Conservation (phyloP, 345 rosid genomes). For the Anacardium occidentale region DNA sequence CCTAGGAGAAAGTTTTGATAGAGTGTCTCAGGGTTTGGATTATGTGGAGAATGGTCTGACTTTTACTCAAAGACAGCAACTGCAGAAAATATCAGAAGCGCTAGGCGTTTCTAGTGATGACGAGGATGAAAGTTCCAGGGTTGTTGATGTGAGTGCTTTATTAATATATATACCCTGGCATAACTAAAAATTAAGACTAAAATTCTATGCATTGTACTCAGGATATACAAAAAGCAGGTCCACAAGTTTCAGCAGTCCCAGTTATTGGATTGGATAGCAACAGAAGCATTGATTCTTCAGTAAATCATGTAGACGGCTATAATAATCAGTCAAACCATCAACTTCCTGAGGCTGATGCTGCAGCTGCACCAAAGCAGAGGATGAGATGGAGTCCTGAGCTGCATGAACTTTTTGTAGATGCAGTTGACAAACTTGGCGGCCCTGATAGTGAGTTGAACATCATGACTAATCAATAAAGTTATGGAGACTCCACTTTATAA, state of each 20-base stretch:
- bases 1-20: constrained; percentile 10
- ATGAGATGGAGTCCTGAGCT: constrained; percentile 41
- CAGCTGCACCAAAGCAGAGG: constrained; percentile 28
- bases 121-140: not conserved
- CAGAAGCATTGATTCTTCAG: not conserved
- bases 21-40: not conserved
- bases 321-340: not conserved
- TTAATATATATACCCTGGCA: too few relatives aligned
- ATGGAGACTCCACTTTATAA: not conserved
- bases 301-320: not conserved
- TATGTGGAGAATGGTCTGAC: constrained; percentile 11
- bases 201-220: constrained; percentile 1
- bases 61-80: constrained; percentile 24
- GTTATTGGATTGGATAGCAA: constrained; percentile 9
- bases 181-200: too few relatives aligned
- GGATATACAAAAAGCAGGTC: constrained; percentile 11
- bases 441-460: constrained; percentile 28
- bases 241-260: constrained; percentile 6
- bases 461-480: not conserved
- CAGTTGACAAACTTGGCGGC: constrained; percentile 37
- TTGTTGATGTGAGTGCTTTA: constrained; percentile 14
- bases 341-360: constrained; percentile 18
- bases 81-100: constrained; percentile 26
- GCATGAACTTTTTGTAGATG: constrained; percentile 35
- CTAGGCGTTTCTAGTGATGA: constrained; percentile 24